These are phyloP conservation scores for Hyphopichia burtonii DNA, from an alignment of 1,139 yeast species.

Conservation along the genomic window DNA sequence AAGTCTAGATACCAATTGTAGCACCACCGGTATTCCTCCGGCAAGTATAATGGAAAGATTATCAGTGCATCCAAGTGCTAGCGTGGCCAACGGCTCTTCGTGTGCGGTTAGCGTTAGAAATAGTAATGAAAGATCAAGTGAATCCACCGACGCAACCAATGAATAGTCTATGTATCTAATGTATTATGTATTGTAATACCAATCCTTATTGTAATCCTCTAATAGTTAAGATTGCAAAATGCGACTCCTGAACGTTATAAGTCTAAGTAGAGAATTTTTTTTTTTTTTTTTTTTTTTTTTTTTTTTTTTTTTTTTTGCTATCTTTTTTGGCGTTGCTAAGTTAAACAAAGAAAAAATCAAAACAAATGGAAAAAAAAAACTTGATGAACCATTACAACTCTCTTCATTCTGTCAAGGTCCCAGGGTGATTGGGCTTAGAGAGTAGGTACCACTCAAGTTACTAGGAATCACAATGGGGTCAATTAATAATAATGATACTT, in stretches of 20 bases:
- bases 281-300: background rate
- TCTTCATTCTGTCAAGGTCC: no score
- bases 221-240: no score
- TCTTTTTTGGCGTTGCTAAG: no score
- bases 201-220: no score
- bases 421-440: no score
- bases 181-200: no score
- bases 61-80: slow-evolving; percentile 31
- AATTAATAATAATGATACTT: slow-evolving; percentile 8
- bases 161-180: background rate
- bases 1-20: slow-evolving; percentile 57
- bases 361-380: no score
- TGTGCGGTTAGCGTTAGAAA: slow-evolving; percentile 3
- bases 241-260: background rate
- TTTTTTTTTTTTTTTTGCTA: background rate
- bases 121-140: slow-evolving; percentile 2
- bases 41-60: slow-evolving; percentile 59
- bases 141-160: background rate
- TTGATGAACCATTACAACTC: no score
- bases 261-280: no score
- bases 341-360: no score
- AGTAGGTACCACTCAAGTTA: no score
- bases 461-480: slow-evolving; percentile 3
- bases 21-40: slow-evolving; percentile 64
- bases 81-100: slow-evolving; percentile 23